Percentiles rank a stretch among this genome's conserved stretches.
phyloP scores from a whole-genome alignment of 176 grass and related monocot genomes.

The Cenchrus americanus region DNA sequence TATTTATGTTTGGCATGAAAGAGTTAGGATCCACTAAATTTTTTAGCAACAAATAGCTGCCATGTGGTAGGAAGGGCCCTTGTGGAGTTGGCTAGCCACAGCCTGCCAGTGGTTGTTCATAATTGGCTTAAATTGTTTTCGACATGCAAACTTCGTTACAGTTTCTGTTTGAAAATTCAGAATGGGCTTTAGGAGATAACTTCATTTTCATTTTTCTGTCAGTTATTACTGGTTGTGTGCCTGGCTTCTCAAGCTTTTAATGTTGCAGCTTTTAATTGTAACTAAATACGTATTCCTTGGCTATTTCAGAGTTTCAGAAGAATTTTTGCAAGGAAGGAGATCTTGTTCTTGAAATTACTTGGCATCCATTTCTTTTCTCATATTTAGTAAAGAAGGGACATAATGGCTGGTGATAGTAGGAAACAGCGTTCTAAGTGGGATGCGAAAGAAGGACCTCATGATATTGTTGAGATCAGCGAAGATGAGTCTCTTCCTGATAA shows the following conservation, averaged over 20 bases:
- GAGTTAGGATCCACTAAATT: not conserved
- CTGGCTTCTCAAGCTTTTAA: conserved; percentile 26
- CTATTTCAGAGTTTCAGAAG: conserved; percentile 48
- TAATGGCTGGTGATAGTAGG: conserved; percentile 64
- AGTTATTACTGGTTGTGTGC: not conserved
- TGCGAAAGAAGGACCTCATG: conserved; percentile 43
- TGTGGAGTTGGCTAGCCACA: not conserved
- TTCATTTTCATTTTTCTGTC: conserved; percentile 9
- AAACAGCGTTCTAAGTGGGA: conserved; percentile 74
- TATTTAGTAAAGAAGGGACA: conserved; percentile 38
- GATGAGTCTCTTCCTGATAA: conserved; percentile 46
- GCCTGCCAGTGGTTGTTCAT: not conserved
- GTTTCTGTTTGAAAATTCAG: not conserved
- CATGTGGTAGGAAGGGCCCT: not conserved
- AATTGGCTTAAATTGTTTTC: not conserved
- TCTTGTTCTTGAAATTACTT: conserved; percentile 16
- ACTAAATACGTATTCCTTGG: conserved; percentile 23
- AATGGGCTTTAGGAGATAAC: not conserved
- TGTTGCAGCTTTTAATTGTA: conserved; percentile 28
- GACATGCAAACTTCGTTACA: not conserved
- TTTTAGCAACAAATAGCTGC: not conserved
- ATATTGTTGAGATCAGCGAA: conserved; percentile 56
- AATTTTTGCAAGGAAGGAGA: conserved; percentile 17
- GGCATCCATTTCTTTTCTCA: not conserved
- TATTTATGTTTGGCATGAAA: not conserved